Percentiles rank a stretch among this genome's conserved stretches.
phyloP scores from a whole-genome alignment of 176 grass and related monocot genomes.

The Avena sativa region DNA sequence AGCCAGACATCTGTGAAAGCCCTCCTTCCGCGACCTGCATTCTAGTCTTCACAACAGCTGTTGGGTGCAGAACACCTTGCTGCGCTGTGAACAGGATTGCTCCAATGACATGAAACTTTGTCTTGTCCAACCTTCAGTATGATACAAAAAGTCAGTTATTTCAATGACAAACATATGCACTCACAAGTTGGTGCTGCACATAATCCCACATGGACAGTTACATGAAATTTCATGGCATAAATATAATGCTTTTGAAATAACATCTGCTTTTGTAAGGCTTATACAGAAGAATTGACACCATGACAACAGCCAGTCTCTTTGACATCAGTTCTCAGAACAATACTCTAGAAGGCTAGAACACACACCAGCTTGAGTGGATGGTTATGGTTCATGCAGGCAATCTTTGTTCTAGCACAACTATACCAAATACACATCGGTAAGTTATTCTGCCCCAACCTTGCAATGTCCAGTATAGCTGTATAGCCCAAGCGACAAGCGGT shows the following conservation, averaged over 20 bases:
- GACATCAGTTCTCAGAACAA: neutral
- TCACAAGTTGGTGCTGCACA: neutral
- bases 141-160: constrained; percentile 27
- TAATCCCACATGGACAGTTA: neutral
- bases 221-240: neutral
- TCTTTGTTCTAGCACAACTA: neutral
- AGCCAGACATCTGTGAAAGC: constrained; percentile 72
- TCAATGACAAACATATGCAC: constrained; percentile 4
- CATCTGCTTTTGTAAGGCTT: neutral
- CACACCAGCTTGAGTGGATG: neutral
- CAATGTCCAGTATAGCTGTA: neutral
- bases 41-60: constrained; percentile 88
- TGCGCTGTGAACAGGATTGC: constrained; percentile 84
- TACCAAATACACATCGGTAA: constrained; percentile 1
- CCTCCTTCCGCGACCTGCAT: constrained; percentile 85
- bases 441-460: neutral
- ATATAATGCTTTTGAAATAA: neutral
- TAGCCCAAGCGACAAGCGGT: neutral
- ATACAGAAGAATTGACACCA: neutral
- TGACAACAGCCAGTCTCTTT: neutral
- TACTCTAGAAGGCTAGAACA: constrained; percentile 7
- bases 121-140: constrained; percentile 84
- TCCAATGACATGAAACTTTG: constrained; percentile 85
- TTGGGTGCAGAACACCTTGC: constrained; percentile 86
- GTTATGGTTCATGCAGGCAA: neutral